These are phyloP conservation scores for Hypsizygus ulmarius DNA, from an alignment of 1,284 basidiomycete species.

Conservation along the genomic window DNA sequence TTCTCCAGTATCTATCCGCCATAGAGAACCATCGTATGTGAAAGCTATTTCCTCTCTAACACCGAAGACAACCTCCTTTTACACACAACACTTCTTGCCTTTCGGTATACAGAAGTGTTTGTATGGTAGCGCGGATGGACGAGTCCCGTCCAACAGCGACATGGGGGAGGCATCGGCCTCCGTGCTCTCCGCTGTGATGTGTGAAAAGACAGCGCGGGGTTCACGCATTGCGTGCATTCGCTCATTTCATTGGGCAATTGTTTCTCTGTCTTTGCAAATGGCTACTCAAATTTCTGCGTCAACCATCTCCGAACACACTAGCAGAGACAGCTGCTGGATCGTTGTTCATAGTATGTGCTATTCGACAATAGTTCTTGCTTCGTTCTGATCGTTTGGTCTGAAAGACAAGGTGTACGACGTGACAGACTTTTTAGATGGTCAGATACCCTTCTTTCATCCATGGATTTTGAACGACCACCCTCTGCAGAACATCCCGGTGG, in stretches of 20 bases:
- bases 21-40: not conserved
- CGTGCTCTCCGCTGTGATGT: conserved; percentile 4
- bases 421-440: conserved; percentile 36
- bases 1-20: not conserved
- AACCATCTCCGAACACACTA: conserved; percentile 1
- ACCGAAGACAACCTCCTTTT: not conserved
- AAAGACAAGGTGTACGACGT: conserved; percentile 20
- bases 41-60: conserved; percentile 10
- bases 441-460: conserved; percentile 1
- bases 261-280: not conserved
- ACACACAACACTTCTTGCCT: not conserved
- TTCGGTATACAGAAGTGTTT: conserved; percentile 3
- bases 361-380: not conserved
- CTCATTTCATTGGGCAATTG: not conserved
- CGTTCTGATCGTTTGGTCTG: conserved; percentile 17
- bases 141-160: not conserved
- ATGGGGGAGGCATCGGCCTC: not conserved
- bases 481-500: conserved; percentile 22
- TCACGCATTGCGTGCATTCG: not conserved
- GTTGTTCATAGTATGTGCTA: conserved; percentile 5
- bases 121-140: not conserved
- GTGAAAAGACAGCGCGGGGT: conserved; percentile 1
- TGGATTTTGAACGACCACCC: not conserved
- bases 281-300: conserved; percentile 4
- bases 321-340: conserved; percentile 5